Evolutionary conservation across 805 yeast species (phyloP), one percentile per base, ranked within the genome.

Genomic region (Metschnikowia gelsemii): DNA sequence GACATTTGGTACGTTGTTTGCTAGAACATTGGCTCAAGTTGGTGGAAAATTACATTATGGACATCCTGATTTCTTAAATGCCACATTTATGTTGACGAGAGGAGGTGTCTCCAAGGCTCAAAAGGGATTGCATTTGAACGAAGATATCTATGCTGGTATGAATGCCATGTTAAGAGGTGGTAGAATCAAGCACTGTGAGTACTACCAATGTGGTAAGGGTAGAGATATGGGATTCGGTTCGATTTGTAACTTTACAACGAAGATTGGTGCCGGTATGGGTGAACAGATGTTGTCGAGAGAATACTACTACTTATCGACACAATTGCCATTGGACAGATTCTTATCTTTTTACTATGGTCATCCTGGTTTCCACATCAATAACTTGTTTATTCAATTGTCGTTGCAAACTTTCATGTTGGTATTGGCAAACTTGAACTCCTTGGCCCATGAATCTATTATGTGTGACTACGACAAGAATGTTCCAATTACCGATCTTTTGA

Each of bases 231-330:
- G 95, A 3, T 85, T 86, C 62, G 86, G 87, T 3, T 84, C 93
- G 2, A 85, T 86, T 56, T 73, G 84, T 62, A 85, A 84, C 60
- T 86, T 86, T 64, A 84, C 87, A 5, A 82, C 91, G 17, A 86
- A 86, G 57, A 85, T 86, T 61, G 95, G 95, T 34, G 87, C 93
- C 40, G 95, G 93, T 45, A 86, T 86, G 95, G 91, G 93, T 35
- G 95, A 86, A 56, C 95, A 86, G 58, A 80, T 84, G 78, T 70
- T 86, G 42, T 84, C 91, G 3, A 72, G 95, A 53, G 95, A 86
- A 59, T 85, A 85, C 62, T 86, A 78, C 61, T 84, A 85, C 57
- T 69, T 86, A 47, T 85, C 90, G 1, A 80, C 89, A 2, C 87
- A 83, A 48, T 66, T 86, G 26, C 88, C 91, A 2, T 64, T 85